A percentile compares a stretch with the other conserved stretches of the same genome.
These are phyloP conservation scores for Ophiostoma australiae DNA, from an alignment of 2,329 filamentous ascomycete species.

Conservation along the genomic window DNA sequence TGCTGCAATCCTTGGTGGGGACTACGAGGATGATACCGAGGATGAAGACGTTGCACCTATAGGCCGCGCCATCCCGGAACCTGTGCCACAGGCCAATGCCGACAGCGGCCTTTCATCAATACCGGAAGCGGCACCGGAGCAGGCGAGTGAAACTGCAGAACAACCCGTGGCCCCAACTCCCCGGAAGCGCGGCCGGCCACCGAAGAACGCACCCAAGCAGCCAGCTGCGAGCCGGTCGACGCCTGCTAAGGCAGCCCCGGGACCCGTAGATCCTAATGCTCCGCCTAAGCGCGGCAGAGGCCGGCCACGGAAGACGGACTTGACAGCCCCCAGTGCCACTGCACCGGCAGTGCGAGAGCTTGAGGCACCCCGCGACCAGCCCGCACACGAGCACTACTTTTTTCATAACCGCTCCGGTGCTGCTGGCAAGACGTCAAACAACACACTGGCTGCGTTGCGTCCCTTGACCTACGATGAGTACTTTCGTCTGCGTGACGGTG, in stretches of 20 bases:
- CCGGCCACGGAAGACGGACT: slow-evolving; percentile 25
- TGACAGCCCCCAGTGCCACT: slow-evolving; percentile 33
- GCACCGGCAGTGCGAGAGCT: slow-evolving; percentile 39
- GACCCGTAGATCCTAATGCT: slow-evolving; percentile 34
- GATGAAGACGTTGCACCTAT: slow-evolving; percentile 35
- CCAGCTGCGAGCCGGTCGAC: slow-evolving; percentile 19
- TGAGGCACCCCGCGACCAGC: slow-evolving; percentile 74
- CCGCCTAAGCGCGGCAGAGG: slow-evolving; percentile 33
- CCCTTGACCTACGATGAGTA: slow-evolving; percentile 91
- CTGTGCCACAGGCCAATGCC: slow-evolving; percentile 39
- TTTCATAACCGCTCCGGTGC: slow-evolving; percentile 80
- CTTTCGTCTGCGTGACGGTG: slow-evolving; percentile 62
- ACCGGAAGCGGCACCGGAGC: slow-evolving; percentile 25
- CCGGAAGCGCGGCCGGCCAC: slow-evolving; percentile 39
- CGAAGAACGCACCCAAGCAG: slow-evolving; percentile 20
- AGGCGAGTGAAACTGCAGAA: not conserved
- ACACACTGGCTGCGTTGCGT: slow-evolving; percentile 68
- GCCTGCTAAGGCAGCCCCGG: slow-evolving; percentile 26
- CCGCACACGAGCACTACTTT: slow-evolving; percentile 88
- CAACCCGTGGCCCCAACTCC: slow-evolving; percentile 35
- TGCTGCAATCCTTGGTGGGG: slow-evolving; percentile 60
- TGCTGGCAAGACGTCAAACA: slow-evolving; percentile 72
- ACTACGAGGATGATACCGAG: slow-evolving; percentile 37
- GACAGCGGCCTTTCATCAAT: slow-evolving; percentile 7
- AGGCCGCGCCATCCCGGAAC: slow-evolving; percentile 45